Conservation (phyloP, 106 monocot species). For the Iris macrosiphon region DNA sequence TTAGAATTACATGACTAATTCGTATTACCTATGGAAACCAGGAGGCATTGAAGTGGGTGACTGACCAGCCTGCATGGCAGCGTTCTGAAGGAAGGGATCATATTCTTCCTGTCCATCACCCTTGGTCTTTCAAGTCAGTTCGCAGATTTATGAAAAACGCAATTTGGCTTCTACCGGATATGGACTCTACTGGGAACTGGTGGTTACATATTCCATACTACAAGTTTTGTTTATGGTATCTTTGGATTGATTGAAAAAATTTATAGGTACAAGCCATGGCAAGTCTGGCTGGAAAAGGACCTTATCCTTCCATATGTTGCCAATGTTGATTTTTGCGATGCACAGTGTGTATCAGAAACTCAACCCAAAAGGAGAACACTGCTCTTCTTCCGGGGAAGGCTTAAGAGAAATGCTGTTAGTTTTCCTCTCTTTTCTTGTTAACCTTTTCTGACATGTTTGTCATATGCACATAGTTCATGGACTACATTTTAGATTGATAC, state of each 20-base stretch:
- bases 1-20: constrained; percentile 6
- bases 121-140: constrained; percentile 98
- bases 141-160: constrained; percentile 94
- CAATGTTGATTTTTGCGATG: constrained; percentile 80
- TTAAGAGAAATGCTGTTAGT: constrained; percentile 96
- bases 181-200: constrained; percentile 99
- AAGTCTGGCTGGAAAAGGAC: constrained; percentile 94
- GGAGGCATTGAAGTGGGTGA: constrained; percentile 94
- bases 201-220: constrained; percentile 5
- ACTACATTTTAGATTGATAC: too few relatives aligned
- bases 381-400: constrained; percentile 91
- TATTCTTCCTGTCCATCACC: constrained; percentile 95
- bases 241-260: constrained; percentile 1
- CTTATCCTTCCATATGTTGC: constrained; percentile 94
- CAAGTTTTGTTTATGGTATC: not conserved
- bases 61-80: constrained; percentile 90
- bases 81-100: constrained; percentile 92
- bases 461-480: too few relatives aligned
- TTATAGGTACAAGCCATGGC: constrained; percentile 91
- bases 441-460: too few relatives aligned
- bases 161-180: constrained; percentile 97
- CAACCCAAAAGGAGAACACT: constrained; percentile 57
- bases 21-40: constrained; percentile 7
- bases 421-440: too few relatives aligned
- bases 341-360: constrained; percentile 45